Evolutionary conservation across 2,329 filamentous ascomycete genomes (phyloP), one percentile per base, ranked within the genome.

Genomic region (Epichloe brachyelytri): DNA sequence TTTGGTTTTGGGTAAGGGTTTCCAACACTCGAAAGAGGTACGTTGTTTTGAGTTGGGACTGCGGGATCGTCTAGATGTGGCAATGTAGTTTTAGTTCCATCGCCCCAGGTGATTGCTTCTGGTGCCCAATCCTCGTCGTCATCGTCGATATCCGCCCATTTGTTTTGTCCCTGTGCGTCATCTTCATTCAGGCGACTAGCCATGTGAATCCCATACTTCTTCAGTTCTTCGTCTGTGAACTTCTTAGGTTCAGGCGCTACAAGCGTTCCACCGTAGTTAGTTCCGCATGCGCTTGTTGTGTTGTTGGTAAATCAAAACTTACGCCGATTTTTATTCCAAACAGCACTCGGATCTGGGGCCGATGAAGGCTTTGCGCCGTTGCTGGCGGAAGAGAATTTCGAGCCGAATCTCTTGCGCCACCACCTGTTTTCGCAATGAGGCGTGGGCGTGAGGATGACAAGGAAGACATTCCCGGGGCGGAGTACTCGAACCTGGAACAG

Each of bases 321-420:
- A 85, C 86, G 85, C 72, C 83, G 77, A 65, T 93, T 94, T 69
- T 89, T 90, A 70, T 93, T 94, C 88, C 88, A 94, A 40, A 94
- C 86, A 49, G 78, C 84, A 65, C 73, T 86, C 33, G 79, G 76
- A 65, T 90, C 86, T 14, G 86, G 85, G 26, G 80, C 81, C 54
- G 77, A 63, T 17, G 76, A 73, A 36, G 76, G 61, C 55, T 83
- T 82, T 48, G 77, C 77, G 54, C 80, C 78, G 60, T 80, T 83
- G 60, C 75, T 58, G 7, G 62, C 60, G 6, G 63, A 65, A 7
- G 68, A 62, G 39, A 70, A 67, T 50, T 72, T 67, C 6, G 72
- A 15, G 67, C 66, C 17, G 76, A 73, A 56, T 79, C 79, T 47
- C 78, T 73, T 43, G 79, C 67, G 44, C 74, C 78, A 56, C 75